Conservation (phyloP, 805 yeast species). For the Metschnikowia similis region DNA sequence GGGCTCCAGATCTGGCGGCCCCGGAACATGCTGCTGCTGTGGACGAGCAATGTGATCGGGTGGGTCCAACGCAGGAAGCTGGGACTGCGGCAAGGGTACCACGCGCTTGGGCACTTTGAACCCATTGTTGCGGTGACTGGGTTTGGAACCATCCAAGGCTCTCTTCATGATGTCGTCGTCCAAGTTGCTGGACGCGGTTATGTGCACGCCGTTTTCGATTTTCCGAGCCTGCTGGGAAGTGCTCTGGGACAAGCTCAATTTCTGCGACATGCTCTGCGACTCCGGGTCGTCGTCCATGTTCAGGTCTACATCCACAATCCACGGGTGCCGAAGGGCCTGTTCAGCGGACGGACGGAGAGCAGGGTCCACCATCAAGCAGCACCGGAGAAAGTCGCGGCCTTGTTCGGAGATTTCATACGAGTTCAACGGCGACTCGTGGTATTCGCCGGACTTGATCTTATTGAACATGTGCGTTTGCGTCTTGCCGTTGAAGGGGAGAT, state of each 20-base stretch:
- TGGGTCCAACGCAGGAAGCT: slow-evolving; percentile 8
- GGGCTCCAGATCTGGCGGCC: no score
- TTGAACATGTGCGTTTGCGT: slow-evolving; percentile 82
- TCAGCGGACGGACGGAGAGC: slow-evolving; percentile 65
- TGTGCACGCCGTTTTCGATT: slow-evolving; percentile 36
- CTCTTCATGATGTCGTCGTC: slow-evolving; percentile 43
- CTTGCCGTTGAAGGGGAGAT: slow-evolving; percentile 89
- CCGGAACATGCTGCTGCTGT: not conserved
- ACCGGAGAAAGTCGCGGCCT: slow-evolving; percentile 68
- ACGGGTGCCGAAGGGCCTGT: slow-evolving; percentile 72
- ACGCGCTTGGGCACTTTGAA: slow-evolving; percentile 43
- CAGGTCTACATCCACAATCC: slow-evolving; percentile 52
- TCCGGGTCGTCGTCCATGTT: slow-evolving; percentile 13
- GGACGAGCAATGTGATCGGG: not conserved
- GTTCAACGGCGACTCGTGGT: slow-evolving; percentile 70
- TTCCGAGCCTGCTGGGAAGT: slow-evolving; percentile 59
- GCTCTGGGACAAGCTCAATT: slow-evolving; percentile 55
- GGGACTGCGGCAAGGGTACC: slow-evolving; percentile 41
- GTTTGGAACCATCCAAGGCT: slow-evolving; percentile 30
- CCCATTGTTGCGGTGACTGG: slow-evolving; percentile 22
- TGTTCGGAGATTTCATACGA: slow-evolving; percentile 60
- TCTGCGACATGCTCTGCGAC: not conserved
- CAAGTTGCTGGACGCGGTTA: slow-evolving; percentile 32
- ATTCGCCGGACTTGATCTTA: slow-evolving; percentile 73
- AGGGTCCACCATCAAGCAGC: slow-evolving; percentile 76